Percentiles rank a stretch among this genome's conserved stretches.
Evolutionary conservation across 306 rosid species (phyloP).

Genomic region (Inga oerstediana): DNA sequence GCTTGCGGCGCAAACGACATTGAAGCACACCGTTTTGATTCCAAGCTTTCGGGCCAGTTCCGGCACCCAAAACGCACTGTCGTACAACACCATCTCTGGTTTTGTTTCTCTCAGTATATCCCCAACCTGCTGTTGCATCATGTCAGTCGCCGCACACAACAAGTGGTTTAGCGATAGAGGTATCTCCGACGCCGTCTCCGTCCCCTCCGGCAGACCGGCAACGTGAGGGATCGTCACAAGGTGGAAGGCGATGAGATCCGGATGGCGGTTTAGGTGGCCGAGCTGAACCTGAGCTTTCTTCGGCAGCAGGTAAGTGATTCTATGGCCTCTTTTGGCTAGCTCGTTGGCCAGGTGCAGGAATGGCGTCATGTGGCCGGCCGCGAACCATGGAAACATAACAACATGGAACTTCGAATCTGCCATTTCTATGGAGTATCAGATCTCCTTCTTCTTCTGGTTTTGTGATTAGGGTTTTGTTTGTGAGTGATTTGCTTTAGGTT

Average conservation of each 20-base stretch:
- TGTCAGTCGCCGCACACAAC: constrained; percentile 43
- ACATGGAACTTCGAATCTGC: constrained; percentile 31
- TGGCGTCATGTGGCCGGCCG: constrained; percentile 63
- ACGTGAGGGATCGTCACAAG: constrained; percentile 38
- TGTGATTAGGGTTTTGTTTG: background rate
- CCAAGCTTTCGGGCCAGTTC: constrained; percentile 23
- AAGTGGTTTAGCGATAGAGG: constrained; percentile 20
- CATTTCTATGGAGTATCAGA: constrained; percentile 1
- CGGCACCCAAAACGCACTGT: constrained; percentile 51
- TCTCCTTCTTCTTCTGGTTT: background rate
- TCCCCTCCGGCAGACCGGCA: constrained; percentile 46
- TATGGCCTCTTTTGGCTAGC: constrained; percentile 51
- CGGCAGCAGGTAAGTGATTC: constrained; percentile 42
- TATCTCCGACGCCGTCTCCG: constrained; percentile 52
- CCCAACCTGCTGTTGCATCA: constrained; percentile 37
- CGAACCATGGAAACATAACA: constrained; percentile 63
- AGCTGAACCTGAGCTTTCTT: constrained; percentile 36
- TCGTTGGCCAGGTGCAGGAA: constrained; percentile 54
- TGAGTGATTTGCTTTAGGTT: background rate
- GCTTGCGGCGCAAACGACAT: constrained; percentile 45
- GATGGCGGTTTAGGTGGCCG: constrained; percentile 32
- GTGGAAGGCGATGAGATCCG: constrained; percentile 47
- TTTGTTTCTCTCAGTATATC: background rate
- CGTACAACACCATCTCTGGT: constrained; percentile 49
- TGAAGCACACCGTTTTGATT: constrained; percentile 37